Evolutionary conservation across 2,329 filamentous ascomycete genomes (phyloP).

Genomic region (Penicillium sp.): DNA sequence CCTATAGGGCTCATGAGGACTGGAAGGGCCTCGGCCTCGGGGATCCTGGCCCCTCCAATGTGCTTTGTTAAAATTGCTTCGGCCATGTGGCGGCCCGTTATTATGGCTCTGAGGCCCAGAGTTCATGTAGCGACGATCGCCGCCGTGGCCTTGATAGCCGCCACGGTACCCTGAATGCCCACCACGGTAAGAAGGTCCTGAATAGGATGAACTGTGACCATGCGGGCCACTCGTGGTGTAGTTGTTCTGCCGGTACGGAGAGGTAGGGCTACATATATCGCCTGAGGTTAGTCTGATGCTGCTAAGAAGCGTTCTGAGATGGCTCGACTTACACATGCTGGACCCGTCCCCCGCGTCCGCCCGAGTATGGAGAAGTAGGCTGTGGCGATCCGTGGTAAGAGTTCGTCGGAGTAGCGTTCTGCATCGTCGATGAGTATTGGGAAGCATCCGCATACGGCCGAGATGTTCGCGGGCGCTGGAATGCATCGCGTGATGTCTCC

Average conservation of each 20-base stretch:
- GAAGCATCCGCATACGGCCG: slow-evolving; percentile 48
- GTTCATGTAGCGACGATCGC: no score
- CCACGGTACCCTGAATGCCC: slow-evolving; percentile 40
- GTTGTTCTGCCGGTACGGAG: slow-evolving; percentile 51
- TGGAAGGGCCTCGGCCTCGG: no score
- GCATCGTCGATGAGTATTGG: no score
- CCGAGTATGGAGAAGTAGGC: slow-evolving; percentile 52
- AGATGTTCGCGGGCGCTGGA: slow-evolving; percentile 32
- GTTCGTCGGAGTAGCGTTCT: slow-evolving; percentile 47
- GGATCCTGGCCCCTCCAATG: no score
- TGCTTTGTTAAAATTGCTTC: no score
- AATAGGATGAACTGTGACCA: no score
- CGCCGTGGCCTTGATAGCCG: slow-evolving; percentile 53
- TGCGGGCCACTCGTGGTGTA: no score
- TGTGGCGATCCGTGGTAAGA: slow-evolving; percentile 55
- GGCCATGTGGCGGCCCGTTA: slow-evolving; percentile 31
- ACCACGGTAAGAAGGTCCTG: slow-evolving; percentile 44
- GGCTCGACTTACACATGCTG: slow-evolving; percentile 35
- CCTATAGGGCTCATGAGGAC: no score
- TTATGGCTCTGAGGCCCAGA: slow-evolving; percentile 44
- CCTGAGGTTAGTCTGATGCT: no score
- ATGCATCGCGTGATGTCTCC: no score
- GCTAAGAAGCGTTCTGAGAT: no score
- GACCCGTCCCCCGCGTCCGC: slow-evolving; percentile 48
- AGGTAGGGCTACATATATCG: slow-evolving; percentile 51